Base-by-base conservation (phyloP, 179 eudicot species). In the Gypsophila paniculata region DNA sequence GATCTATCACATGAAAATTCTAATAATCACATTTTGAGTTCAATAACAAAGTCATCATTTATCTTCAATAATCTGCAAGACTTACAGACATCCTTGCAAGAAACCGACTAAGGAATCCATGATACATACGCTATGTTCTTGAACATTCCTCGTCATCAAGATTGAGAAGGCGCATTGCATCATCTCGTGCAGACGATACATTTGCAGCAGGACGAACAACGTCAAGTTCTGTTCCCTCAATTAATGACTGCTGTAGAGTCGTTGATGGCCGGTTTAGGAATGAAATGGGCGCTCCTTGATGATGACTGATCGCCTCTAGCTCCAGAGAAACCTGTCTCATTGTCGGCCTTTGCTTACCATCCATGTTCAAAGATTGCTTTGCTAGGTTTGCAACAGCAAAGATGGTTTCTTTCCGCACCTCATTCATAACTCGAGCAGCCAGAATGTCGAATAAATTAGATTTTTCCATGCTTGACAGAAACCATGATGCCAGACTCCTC, bases 291-390 rank as follows among this genome's bases (percentile, higher is more conserved):
- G 54, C 52, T 18, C 67, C 67, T 9, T 74, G 71, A 25, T 49
- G 38, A 26, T 66, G 57, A 66, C 72, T 68, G 67, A 68, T 68
- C 4, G 61, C 52, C 67, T 68, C 77, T 21, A 74, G 53, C 60
- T 74, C 60, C 15, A 68, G 36, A 0, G 69, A 54, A 19, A 63
- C 61, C 38, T 80, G 72, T 70, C 22, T 80, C 83, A 76, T 80
- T 29, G 80, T 80, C 2, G 88, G 88, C 66, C 89, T 69, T 8
- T 69, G 61, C 0, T 70, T 75, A 12, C 79, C 85, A 6, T 69
- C 65, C 65, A 81, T 65, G 38, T 71, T 74, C n/a, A 83, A 46
- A 72, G 80, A 85, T 8, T 68, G 51, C 39, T 68, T 72, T 44
- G 89, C 81, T 19, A 85, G 77, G 55, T 58, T 62, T 3, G 83